Conservation (phyloP, 75 land plant genomes). For the Cryptomeria japonica region DNA sequence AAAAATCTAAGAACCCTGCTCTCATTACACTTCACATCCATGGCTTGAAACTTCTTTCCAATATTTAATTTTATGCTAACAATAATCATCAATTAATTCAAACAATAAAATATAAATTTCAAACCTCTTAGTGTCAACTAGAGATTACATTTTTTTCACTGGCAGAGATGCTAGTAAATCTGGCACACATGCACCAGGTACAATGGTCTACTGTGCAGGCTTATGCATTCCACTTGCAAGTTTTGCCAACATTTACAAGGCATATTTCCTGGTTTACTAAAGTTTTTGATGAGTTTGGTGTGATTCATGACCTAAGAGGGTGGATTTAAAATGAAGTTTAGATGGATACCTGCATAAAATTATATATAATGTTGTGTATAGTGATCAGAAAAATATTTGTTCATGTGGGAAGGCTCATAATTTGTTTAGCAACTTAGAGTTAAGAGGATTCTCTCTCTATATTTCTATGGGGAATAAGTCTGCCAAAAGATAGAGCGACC, state of each 20-base stretch:
- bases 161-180: conserved; percentile 74
- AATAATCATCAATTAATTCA: background rate
- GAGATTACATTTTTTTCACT: conserved; percentile 83
- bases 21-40: background rate
- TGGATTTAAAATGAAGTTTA: no score
- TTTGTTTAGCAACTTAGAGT: no score
- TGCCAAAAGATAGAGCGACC: no score
- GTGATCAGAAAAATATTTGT: no score
- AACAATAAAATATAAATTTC: background rate
- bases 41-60: background rate
- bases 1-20: background rate
- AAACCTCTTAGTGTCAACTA: background rate
- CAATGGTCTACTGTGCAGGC: conserved; percentile 96
- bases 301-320: no score
- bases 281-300: background rate
- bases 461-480: no score
- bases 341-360: no score
- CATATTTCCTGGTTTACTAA: conserved; percentile 16
- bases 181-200: conserved; percentile 73
- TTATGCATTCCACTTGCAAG: conserved; percentile 97
- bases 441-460: no score
- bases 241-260: conserved; percentile 92
- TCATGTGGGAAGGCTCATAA: no score
- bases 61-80: background rate
- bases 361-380: no score